These are phyloP conservation scores for Boletus mariae DNA, from an alignment of 1,284 basidiomycete species.

Conservation along the genomic window DNA sequence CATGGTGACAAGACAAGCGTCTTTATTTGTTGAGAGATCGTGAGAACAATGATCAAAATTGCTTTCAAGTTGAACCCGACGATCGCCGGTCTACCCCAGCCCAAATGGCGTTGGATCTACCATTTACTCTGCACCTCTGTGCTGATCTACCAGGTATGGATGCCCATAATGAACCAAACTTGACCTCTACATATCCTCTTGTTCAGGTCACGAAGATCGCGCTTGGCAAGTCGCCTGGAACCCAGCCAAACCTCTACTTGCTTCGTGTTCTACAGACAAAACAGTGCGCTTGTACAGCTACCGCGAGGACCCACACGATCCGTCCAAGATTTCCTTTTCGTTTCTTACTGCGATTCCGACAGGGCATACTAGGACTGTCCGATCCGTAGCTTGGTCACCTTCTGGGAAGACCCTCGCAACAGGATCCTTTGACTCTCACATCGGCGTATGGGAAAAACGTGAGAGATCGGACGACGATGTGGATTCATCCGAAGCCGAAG, in stretches of 20 bases:
- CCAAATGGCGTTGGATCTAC: constrained; percentile 25
- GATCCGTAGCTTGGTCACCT: constrained; percentile 87
- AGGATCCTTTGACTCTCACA: constrained; percentile 92
- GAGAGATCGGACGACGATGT: constrained; percentile 44
- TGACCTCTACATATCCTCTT: background rate
- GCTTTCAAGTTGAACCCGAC: no score
- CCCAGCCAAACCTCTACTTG: constrained; percentile 75
- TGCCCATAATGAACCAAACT: background rate
- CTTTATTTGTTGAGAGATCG: no score
- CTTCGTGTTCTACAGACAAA: constrained; percentile 94
- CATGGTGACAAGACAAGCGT: no score
- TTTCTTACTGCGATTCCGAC: constrained; percentile 68
- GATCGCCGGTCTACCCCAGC: no score
- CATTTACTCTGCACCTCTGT: constrained; percentile 22
- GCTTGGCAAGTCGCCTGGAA: constrained; percentile 95
- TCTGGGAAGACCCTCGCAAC: constrained; percentile 88
- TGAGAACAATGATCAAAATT: no score
- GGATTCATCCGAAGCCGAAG: constrained; percentile 35
- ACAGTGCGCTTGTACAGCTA: constrained; percentile 86
- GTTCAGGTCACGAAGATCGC: constrained; percentile 75
- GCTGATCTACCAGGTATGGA: constrained; percentile 32
- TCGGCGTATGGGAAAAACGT: constrained; percentile 87
- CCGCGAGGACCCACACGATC: constrained; percentile 33
- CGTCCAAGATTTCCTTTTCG: constrained; percentile 43
- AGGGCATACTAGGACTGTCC: constrained; percentile 89